phyloP scores from a whole-genome alignment of 108 stramenopile genomes.

The Nannochloropsis salina region DNA sequence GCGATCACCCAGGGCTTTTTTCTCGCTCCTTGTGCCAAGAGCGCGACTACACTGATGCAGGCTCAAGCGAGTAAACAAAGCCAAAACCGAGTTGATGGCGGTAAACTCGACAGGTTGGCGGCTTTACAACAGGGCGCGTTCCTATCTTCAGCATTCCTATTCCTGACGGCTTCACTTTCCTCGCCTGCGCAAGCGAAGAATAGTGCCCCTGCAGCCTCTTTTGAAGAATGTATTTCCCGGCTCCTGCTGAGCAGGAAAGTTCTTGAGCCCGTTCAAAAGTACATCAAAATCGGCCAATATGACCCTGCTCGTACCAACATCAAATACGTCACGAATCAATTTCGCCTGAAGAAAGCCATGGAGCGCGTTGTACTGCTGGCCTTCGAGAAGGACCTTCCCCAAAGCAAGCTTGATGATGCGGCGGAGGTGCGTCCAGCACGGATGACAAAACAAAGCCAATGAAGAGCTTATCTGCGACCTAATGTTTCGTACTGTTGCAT shows the following conservation, averaged over 20 bases:
- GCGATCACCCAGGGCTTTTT: background rate
- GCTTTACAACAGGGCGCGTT: background rate
- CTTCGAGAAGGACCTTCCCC: background rate
- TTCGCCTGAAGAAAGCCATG: background rate
- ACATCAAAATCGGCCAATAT: slow-evolving; percentile 13
- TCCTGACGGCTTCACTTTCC: background rate
- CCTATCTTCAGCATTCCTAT: background rate
- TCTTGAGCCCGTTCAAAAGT: background rate
- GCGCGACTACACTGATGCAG: background rate
- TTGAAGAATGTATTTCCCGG: slow-evolving; percentile 11
- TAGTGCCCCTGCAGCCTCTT: background rate
- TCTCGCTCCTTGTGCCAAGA: background rate
- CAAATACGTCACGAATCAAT: background rate
- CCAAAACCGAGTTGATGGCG: background rate
- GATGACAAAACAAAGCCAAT: no score
- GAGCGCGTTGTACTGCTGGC: slow-evolving; percentile 12
- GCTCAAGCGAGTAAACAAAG: background rate
- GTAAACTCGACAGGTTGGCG: background rate
- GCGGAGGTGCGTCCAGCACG: background rate
- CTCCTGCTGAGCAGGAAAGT: slow-evolving; percentile 2
- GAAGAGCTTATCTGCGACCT: no score
- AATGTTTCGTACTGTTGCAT: no score
- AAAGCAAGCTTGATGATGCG: slow-evolving; percentile 6
- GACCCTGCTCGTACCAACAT: slow-evolving; percentile 4
- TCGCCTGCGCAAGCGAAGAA: background rate